Percentiles rank a stretch among this genome's conserved stretches.
phyloP scores from a whole-genome alignment of 352 stramenopile genomes.

The Pythium brachiatum region DNA sequence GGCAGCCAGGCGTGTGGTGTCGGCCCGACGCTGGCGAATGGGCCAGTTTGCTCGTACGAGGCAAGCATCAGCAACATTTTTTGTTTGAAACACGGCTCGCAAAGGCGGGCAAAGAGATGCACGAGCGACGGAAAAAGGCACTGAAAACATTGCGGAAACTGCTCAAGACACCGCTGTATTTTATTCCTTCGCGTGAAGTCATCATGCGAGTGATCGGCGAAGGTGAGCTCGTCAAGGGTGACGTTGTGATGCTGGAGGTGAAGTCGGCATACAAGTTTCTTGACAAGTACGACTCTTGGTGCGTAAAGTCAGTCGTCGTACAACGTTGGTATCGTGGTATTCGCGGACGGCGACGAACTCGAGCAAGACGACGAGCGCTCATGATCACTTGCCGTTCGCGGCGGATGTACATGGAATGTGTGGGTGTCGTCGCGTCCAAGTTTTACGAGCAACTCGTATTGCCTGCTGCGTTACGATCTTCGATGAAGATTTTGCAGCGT shows the following conservation, averaged over 20 bases:
- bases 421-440: constrained; percentile 25
- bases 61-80: constrained; percentile 63
- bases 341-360: constrained; percentile 31
- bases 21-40: constrained; percentile 71
- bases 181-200: constrained; percentile 38
- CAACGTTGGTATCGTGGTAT: constrained; percentile 66
- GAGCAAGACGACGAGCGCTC: constrained; percentile 31
- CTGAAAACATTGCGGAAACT: constrained; percentile 51
- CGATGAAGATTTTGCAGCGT: constrained; percentile 31
- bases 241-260: constrained; percentile 71
- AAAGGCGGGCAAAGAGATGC: constrained; percentile 51
- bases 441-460: constrained; percentile 39
- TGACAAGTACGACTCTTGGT: constrained; percentile 68
- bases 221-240: constrained; percentile 52
- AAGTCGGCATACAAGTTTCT: constrained; percentile 54
- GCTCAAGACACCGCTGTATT: constrained; percentile 58
- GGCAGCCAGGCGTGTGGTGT: constrained; percentile 63
- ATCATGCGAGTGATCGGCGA: constrained; percentile 57
- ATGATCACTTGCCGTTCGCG: constrained; percentile 31
- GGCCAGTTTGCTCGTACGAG: constrained; percentile 54
- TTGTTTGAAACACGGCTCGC: constrained; percentile 61
- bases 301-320: constrained; percentile 33
- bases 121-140: constrained; percentile 42
- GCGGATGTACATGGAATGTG: constrained; percentile 25
- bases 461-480: constrained; percentile 29